Evolutionary conservation across 2,329 filamentous ascomycete genomes (phyloP).

Genomic region (Juglanconis oblonga): DNA sequence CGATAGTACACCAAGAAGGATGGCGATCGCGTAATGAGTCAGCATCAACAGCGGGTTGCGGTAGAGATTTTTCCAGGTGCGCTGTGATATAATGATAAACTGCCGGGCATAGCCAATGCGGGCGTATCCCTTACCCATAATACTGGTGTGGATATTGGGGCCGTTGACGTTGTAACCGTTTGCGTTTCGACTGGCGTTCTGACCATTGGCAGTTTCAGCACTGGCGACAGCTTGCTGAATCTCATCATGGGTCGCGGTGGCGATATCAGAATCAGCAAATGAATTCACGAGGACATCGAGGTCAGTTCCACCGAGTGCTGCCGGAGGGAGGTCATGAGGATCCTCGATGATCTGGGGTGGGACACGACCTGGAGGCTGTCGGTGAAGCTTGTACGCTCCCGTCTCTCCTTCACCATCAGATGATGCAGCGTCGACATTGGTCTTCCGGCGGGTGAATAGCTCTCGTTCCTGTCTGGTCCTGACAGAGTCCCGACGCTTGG

Average conservation of each 20-base stretch:
- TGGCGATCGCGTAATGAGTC: slow-evolving; percentile 96
- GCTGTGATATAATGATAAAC: slow-evolving; percentile 82
- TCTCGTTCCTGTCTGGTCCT: slow-evolving; percentile 84
- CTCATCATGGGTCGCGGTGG: slow-evolving; percentile 70
- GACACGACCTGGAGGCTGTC: slow-evolving; percentile 39
- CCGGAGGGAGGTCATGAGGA: slow-evolving; percentile 57
- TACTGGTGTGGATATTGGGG: slow-evolving; percentile 50
- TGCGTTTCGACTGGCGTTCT: slow-evolving; percentile 44
- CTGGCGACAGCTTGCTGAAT: slow-evolving; percentile 66
- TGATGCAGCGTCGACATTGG: slow-evolving; percentile 56
- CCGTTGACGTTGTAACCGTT: slow-evolving; percentile 48
- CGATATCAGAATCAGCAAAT: slow-evolving; percentile 77
- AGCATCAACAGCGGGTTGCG: slow-evolving; percentile 98
- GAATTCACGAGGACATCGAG: slow-evolving; percentile 77
- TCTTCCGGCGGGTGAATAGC: slow-evolving; percentile 80
- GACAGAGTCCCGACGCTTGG: slow-evolving; percentile 75
- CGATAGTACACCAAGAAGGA: slow-evolving; percentile 87
- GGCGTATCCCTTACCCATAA: slow-evolving; percentile 74
- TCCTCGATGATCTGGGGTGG: slow-evolving; percentile 68
- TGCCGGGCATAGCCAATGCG: slow-evolving; percentile 78
- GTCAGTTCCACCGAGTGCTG: slow-evolving; percentile 66
- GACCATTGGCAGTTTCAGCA: slow-evolving; percentile 66
- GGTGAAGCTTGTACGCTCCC: slow-evolving; percentile 50
- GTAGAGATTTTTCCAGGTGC: slow-evolving; percentile 97
- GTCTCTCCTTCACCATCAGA: slow-evolving; percentile 52